Evolutionary conservation across 192 early-diverging fungal genomes (phyloP).

Genomic region (Tieghemiomyces parasiticus): DNA sequence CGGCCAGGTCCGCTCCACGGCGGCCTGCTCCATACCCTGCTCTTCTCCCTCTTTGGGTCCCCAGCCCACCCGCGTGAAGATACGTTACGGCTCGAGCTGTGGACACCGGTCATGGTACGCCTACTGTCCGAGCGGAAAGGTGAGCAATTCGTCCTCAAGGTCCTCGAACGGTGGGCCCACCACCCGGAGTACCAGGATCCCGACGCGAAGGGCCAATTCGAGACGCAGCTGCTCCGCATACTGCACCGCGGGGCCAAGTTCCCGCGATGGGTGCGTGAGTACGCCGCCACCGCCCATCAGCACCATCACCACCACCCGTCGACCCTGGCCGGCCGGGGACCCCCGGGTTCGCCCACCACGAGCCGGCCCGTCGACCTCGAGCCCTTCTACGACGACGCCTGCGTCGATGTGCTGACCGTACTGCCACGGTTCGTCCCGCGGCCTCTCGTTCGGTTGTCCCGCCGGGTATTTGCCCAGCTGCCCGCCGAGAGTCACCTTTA

Average conservation of each 20-base stretch:
- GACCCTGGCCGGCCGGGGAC: no score
- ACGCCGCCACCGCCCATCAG: neutral
- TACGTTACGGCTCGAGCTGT: neutral
- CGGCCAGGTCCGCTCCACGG: slow-evolving; percentile 7
- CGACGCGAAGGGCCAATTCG: neutral
- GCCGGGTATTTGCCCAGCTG: neutral
- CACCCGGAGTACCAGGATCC: neutral
- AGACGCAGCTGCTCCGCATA: neutral
- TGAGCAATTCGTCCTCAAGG: slow-evolving; percentile 5
- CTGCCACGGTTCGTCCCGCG: neutral
- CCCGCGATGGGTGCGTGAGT: neutral
- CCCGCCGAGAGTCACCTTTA: neutral
- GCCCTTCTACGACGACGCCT: slow-evolving; percentile 4
- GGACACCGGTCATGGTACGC: neutral
- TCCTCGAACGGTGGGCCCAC: neutral
- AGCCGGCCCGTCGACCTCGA: neutral
- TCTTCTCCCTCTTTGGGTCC: slow-evolving; percentile 5
- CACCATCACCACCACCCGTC: neutral
- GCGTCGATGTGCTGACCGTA: neutral
- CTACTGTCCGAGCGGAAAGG: neutral
- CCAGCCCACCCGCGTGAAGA: neutral
- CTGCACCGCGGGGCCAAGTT: slow-evolving; percentile 5
- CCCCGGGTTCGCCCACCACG: neutral
- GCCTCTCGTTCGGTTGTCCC: neutral
- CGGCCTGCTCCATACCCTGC: slow-evolving; percentile 1